Conservation (phyloP, 805 yeast genomes). For the Ogataea paraovalis region DNA sequence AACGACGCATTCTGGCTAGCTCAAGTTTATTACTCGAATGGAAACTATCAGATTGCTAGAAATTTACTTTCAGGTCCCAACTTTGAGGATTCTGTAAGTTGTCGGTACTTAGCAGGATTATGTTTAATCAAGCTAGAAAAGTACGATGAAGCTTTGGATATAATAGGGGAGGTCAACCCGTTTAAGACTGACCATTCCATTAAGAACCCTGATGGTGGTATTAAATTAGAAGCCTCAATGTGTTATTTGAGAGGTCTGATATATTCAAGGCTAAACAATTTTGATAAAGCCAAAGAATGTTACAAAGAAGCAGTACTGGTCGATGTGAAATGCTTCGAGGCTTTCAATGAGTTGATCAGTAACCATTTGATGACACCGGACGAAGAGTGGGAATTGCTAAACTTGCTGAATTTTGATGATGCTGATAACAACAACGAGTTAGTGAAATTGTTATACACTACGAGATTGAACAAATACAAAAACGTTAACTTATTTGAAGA, state of each 20-base stretch:
- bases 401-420: conserved; percentile 60
- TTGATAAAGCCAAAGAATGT: conserved; percentile 81
- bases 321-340: conserved; percentile 91
- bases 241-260: conserved; percentile 82
- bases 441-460: conserved; percentile 69
- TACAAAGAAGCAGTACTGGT: conserved; percentile 81
- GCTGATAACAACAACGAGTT: conserved; percentile 79
- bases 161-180: conserved; percentile 80
- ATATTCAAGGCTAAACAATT: conserved; percentile 76
- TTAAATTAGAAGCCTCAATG: conserved; percentile 81
- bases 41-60: conserved; percentile 75
- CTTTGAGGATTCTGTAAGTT: conserved; percentile 60
- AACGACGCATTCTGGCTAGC: conserved; percentile 97
- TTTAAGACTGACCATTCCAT: conserved; percentile 39
- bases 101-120: conserved; percentile 76
- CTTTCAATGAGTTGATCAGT: conserved; percentile 72
- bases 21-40: conserved; percentile 75
- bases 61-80: conserved; percentile 57
- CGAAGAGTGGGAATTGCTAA: conserved; percentile 82
- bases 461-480: conserved; percentile 69
- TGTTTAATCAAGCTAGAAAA: conserved; percentile 67
- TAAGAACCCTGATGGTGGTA: conserved; percentile 70
- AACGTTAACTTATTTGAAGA: conserved; percentile 56
- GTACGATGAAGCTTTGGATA: conserved; percentile 86
- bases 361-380: conserved; percentile 74